A percentile compares a stretch with the other conserved stretches of the same genome.
These are phyloP conservation scores for Arabidopsis arenosa DNA, from an alignment of 345 rosid species.

Conservation along the genomic window DNA sequence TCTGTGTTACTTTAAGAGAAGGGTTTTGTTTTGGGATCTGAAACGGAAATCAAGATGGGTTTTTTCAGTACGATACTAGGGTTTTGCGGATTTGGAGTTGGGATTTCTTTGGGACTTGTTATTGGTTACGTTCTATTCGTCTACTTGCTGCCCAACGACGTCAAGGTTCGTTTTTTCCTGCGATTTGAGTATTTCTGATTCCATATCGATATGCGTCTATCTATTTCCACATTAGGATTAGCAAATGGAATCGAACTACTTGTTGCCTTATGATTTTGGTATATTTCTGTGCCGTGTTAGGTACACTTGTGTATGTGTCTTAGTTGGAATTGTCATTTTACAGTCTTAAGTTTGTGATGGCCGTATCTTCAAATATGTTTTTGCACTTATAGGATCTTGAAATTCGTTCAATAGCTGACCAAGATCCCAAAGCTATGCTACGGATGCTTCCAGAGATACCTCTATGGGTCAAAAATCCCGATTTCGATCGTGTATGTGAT, in stretches of 20 bases:
- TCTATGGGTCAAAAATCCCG: slow-evolving; percentile 91
- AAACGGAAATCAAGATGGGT: slow-evolving; percentile 57
- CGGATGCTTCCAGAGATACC: slow-evolving; percentile 96
- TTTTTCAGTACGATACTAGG: slow-evolving; percentile 72
- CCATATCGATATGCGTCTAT: neutral
- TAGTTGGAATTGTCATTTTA: neutral
- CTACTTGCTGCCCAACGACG: slow-evolving; percentile 73
- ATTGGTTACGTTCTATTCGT: slow-evolving; percentile 82
- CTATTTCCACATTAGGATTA: neutral
- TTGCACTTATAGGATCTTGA: slow-evolving; percentile 64
- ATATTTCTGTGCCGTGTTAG: no score
- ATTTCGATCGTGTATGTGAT: slow-evolving; percentile 83
- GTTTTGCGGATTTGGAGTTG: slow-evolving; percentile 86
- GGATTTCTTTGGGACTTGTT: slow-evolving; percentile 73
- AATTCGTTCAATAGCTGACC: slow-evolving; percentile 70
- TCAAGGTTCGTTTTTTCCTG: slow-evolving; percentile 56
- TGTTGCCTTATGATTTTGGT: neutral
- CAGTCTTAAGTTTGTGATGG: neutral
- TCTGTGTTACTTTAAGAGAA: neutral
- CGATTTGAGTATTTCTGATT: neutral
- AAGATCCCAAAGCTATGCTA: slow-evolving; percentile 73
- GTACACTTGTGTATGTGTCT: neutral
- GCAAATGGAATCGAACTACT: neutral
- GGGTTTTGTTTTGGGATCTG: slow-evolving; percentile 37
- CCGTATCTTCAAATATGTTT: neutral